Percentiles rank a stretch among this genome's conserved stretches.
phyloP scores from a whole-genome alignment of 164 flowering plant species.

The Cinnamomum micranthum region DNA sequence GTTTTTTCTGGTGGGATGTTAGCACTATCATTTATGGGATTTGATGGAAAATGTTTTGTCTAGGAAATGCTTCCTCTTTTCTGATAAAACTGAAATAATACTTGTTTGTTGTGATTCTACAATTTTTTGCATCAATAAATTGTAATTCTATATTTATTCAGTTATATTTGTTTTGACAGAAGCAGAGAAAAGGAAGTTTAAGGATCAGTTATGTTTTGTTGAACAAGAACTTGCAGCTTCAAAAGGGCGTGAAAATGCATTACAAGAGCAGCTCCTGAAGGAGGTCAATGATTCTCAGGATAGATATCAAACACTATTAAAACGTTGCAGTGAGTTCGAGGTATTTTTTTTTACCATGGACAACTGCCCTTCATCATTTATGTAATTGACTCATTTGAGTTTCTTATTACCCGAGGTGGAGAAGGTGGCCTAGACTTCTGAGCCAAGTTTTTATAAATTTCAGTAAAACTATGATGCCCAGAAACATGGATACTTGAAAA shows the following conservation, averaged over 20 bases:
- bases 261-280: constrained; percentile 71
- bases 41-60: background rate
- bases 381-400: background rate
- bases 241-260: constrained; percentile 67
- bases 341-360: constrained; percentile 25
- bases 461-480: too few relatives aligned
- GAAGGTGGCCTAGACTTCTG: background rate
- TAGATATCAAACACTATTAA: constrained; percentile 51
- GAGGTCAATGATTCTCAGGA: constrained; percentile 67
- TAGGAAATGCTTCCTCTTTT: background rate
- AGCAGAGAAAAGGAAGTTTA: constrained; percentile 58
- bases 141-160: background rate
- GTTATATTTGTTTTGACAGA: constrained; percentile 40
- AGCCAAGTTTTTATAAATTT: background rate
- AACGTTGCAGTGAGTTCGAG: constrained; percentile 61
- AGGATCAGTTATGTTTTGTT: constrained; percentile 46
- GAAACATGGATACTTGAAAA: too few relatives aligned
- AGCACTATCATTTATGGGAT: background rate
- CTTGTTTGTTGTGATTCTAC: background rate
- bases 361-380: background rate
- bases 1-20: background rate
- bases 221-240: constrained; percentile 97
- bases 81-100: background rate
- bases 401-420: background rate
- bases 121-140: too few relatives aligned